Evolutionary conservation across 805 yeast species (phyloP).

Genomic region (Candida sphagnicola): DNA sequence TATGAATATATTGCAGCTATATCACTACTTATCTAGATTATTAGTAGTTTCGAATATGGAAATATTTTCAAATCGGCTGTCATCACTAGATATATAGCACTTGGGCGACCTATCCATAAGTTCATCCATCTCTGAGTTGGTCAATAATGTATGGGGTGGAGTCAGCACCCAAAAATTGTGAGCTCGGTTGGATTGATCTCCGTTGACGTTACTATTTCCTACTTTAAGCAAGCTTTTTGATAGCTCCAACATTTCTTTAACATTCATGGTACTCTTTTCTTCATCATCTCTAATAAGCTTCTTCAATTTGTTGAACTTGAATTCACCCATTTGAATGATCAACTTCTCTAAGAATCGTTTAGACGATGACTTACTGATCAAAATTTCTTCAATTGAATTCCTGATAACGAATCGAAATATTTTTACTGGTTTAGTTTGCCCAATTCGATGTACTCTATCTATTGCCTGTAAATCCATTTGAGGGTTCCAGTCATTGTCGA

Average conservation of each 20-base stretch:
- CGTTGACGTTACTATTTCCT: conserved; percentile 3
- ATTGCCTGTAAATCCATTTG: conserved; percentile 96
- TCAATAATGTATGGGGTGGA: conserved; percentile 8
- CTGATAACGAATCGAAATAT: conserved; percentile 73
- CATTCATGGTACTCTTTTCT: conserved; percentile 7
- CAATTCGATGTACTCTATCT: conserved; percentile 92
- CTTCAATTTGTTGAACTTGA: conserved; percentile 26
- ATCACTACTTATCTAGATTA: conserved; percentile 24
- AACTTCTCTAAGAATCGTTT: conserved; percentile 76
- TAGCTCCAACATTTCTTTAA: conserved; percentile 18
- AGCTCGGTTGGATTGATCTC: not conserved
- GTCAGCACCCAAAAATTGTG: not conserved
- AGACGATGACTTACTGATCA: conserved; percentile 72
- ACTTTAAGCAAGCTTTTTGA: conserved; percentile 12
- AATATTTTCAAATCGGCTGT: conserved; percentile 23
- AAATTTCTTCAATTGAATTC: conserved; percentile 79
- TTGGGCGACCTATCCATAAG: conserved; percentile 31
- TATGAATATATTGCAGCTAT: not conserved
- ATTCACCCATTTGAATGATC: conserved; percentile 46
- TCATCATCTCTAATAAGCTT: conserved; percentile 17
- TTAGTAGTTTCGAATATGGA: conserved; percentile 35
- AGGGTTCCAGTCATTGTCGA: conserved; percentile 97
- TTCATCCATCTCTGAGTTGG: conserved; percentile 41
- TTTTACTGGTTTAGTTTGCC: conserved; percentile 80
- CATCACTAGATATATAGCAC: conserved; percentile 20